Percentiles rank a stretch among this genome's conserved stretches.
These are phyloP conservation scores for Phaeosphaeria sp. DNA, from an alignment of 2,329 filamentous ascomycete species.

Conservation along the genomic window DNA sequence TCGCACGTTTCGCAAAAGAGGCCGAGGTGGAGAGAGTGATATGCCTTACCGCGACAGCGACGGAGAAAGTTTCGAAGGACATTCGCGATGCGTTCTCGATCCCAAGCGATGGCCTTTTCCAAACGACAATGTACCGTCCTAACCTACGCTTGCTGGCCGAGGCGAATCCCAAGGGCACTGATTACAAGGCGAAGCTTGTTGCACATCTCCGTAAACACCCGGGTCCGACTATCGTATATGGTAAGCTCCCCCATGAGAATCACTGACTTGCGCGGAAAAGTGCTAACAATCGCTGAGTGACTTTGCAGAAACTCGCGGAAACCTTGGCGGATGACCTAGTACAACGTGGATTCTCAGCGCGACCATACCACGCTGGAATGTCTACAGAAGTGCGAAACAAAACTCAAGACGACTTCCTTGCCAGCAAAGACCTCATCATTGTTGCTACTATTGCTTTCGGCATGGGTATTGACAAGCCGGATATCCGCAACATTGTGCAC, in stretches of 20 bases:
- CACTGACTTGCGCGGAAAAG: too few relatives aligned
- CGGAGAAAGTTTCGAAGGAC: conserved; percentile 74
- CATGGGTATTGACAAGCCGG: conserved; percentile 97
- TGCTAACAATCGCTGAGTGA: too few relatives aligned
- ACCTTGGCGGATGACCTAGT: conserved; percentile 71
- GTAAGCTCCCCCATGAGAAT: too few relatives aligned
- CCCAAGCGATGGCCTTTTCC: conserved; percentile 67
- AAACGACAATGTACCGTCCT: conserved; percentile 65
- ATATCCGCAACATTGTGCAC: conserved; percentile 95
- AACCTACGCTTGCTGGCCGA: conserved; percentile 62
- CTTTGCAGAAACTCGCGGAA: conserved; percentile 63
- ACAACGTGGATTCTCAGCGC: conserved; percentile 70
- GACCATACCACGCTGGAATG: conserved; percentile 85
- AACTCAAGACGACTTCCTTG: conserved; percentile 83
- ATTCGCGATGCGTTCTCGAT: conserved; percentile 88
- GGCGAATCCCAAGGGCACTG: conserved; percentile 72
- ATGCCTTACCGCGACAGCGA: conserved; percentile 88
- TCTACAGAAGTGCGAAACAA: conserved; percentile 67
- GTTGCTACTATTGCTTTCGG: conserved; percentile 98
- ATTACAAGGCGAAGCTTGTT: conserved; percentile 73
- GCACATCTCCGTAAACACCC: conserved; percentile 59
- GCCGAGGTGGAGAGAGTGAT: conserved; percentile 82
- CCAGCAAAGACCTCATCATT: conserved; percentile 78
- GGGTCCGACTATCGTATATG: conserved; percentile 67
- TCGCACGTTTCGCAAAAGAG: conserved; percentile 74